phyloP scores from a whole-genome alignment of 352 stramenopile genomes.

The Phytophthora agathidicida region DNA sequence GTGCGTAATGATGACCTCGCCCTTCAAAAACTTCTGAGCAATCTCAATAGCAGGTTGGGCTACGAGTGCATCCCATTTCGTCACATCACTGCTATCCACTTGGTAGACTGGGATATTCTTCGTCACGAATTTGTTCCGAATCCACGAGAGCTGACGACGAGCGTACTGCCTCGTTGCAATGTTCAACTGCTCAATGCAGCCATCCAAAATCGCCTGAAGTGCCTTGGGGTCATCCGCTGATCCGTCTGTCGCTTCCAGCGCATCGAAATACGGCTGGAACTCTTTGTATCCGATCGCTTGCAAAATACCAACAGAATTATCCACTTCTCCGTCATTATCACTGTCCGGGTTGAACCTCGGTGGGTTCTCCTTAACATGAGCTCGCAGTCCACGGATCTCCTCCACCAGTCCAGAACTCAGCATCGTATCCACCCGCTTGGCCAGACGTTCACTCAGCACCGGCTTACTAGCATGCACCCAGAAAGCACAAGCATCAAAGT shows the following conservation, averaged over 20 bases:
- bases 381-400: constrained; percentile 70
- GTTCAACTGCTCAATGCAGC: constrained; percentile 82
- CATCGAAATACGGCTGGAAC: constrained; percentile 85
- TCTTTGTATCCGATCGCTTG: constrained; percentile 93
- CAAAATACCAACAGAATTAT: constrained; percentile 75
- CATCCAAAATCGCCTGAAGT: constrained; percentile 50
- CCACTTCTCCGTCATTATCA: constrained; percentile 33
- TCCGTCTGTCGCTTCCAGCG: constrained; percentile 43
- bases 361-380: constrained; percentile 52
- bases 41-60: constrained; percentile 69
- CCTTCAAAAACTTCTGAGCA: constrained; percentile 57
- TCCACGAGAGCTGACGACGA: constrained; percentile 87
- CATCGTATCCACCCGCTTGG: constrained; percentile 83
- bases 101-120: constrained; percentile 88
- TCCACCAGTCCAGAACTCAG: constrained; percentile 75
- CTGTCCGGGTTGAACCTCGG: constrained; percentile 30
- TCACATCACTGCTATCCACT: constrained; percentile 81
- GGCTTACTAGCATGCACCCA: constrained; percentile 83
- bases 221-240: constrained; percentile 24
- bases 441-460: constrained; percentile 68
- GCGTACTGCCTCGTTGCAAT: constrained; percentile 86
- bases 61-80: constrained; percentile 61
- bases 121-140: constrained; percentile 86
- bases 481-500: constrained; percentile 85
- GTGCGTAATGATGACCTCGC: constrained; percentile 31